Evolutionary conservation across 108 stramenopile genomes (phyloP), one percentile per base, ranked within the genome.

Genomic region (Discostella stelligeroides): DNA sequence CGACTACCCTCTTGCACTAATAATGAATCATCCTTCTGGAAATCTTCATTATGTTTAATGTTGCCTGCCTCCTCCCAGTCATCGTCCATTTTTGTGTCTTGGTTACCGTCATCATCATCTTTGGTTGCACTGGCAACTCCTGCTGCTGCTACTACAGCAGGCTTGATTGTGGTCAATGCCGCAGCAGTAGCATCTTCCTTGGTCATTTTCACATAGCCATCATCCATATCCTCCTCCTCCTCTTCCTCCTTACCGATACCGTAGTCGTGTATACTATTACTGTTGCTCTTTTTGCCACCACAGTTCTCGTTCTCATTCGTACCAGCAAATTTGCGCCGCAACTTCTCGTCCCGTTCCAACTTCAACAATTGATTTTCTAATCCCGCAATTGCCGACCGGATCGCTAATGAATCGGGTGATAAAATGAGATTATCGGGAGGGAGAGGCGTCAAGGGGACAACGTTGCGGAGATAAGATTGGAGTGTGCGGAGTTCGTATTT

Each of bases 261-360:
- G 13, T 43, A 0, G 25, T 27, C 30, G 37, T 1, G 10, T 1
- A 23, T 28, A 59, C 43, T 34, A 68, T 34, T 27, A 14, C 7
- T 11, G 17, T 18, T 24, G 29, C 66, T 17, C 15, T 23, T 15
- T n/a, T 61, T 63, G 17, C 61, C 29, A 12, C 37, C 49, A 38
- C 3, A 15, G 14, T n/a, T 50, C 29, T 17, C 25, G 18, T 14
- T 59, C 27, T 50, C 27, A n/a, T 29, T 50, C 37, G 27, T 61
- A 29, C 25, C 20, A 28, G 75, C 41, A 64, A 90, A 92, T 49
- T 84, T 88, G 15, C 49, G 30, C 46, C 71, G 60, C 34, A 92
- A 63, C 37, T 84, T 84, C 43, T 77, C 86, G 53, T 92, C 92
- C 20, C 89, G 81, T 17, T 83, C 87, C 37, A 76, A 62, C 23